Conservation (phyloP, 2,329 filamentous ascomycete species). For the Cordyceps fumosorosea region DNA sequence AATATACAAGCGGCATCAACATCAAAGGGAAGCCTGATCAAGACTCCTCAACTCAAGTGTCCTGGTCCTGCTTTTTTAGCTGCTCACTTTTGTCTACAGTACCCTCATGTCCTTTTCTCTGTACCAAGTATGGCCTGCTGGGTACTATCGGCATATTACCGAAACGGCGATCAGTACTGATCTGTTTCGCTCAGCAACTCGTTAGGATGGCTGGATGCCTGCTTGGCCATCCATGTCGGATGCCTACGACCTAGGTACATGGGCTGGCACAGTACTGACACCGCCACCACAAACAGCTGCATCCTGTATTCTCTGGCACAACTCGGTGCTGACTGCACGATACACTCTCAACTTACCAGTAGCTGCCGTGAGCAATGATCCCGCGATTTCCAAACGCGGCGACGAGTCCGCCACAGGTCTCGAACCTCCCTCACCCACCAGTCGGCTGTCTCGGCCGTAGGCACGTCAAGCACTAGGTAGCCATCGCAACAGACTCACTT, state of each 20-base stretch:
- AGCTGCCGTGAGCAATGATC: background rate
- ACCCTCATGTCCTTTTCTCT: too few species aligned
- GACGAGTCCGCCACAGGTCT: background rate
- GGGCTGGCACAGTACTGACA: background rate
- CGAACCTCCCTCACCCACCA: background rate
- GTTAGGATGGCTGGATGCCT: background rate
- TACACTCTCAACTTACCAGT: background rate
- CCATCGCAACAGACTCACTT: background rate
- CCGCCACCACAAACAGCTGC: background rate
- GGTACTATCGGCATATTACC: constrained; percentile 2
- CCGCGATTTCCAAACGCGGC: background rate
- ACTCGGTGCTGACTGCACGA: background rate
- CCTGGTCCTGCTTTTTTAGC: background rate
- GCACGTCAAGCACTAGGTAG: background rate
- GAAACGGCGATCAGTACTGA: background rate
- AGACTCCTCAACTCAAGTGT: background rate
- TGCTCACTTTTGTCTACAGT: too few species aligned
- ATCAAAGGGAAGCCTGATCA: background rate
- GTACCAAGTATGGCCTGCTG: background rate
- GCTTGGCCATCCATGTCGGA: background rate
- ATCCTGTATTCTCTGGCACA: background rate
- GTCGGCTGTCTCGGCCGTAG: background rate
- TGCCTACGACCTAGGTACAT: background rate
- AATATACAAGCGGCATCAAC: too few species aligned
- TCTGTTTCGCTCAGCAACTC: background rate